These are phyloP conservation scores for Kodamaea ohmeri DNA, from an alignment of 1,139 yeast species.

Conservation along the genomic window DNA sequence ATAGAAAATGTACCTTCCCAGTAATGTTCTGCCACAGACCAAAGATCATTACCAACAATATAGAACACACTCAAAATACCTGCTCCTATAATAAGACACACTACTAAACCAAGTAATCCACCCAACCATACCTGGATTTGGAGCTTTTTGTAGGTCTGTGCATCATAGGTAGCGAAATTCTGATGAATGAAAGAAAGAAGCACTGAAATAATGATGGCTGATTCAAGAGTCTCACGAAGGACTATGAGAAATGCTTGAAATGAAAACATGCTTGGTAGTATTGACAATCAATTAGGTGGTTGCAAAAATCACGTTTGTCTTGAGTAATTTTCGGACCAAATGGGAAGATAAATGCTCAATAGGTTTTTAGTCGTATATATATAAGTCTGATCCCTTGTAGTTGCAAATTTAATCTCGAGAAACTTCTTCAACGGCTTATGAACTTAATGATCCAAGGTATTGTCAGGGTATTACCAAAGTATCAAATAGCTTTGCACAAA, in stretches of 20 bases:
- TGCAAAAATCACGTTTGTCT: no score
- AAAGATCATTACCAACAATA: conserved; percentile 38
- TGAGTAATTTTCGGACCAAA: no score
- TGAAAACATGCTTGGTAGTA: no score
- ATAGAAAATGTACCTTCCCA: conserved; percentile 49
- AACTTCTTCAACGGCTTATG: no score
- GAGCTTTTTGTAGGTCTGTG: conserved; percentile 21
- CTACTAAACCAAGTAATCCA: conserved; percentile 37
- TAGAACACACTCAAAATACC: conserved; percentile 38
- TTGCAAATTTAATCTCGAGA: no score
- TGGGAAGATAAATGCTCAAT: no score
- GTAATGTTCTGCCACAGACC: conserved; percentile 46
- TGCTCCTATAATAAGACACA: conserved; percentile 38
- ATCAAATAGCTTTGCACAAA: no score
- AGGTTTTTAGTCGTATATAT: no score
- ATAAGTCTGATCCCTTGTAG: no score
- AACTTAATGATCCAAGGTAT: no score
- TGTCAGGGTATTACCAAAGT: no score
- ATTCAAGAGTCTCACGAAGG: conserved; percentile 45
- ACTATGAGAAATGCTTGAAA: conserved; percentile 45
- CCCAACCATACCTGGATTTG: conserved; percentile 43
- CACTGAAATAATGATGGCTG: conserved; percentile 47
- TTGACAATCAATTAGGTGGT: no score
- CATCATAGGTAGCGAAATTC: conserved; percentile 20
- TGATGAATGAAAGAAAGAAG: conserved; percentile 42